Base-by-base conservation (phyloP, 106 monocot genomes). In the Allium sativum region DNA sequence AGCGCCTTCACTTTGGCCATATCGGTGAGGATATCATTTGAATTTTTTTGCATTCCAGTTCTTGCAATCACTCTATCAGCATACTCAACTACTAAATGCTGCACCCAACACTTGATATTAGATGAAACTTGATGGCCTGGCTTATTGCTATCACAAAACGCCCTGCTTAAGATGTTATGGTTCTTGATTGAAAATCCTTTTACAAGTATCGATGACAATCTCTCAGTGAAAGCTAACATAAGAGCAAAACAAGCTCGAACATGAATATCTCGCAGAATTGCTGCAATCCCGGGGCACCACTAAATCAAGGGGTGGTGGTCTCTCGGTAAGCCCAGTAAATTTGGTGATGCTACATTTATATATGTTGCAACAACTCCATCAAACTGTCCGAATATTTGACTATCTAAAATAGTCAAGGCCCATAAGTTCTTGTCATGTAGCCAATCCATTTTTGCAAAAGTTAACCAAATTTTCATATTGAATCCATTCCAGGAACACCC, bases 41-140 rank as follows among this genome's bases (percentile, higher is more conserved):
- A 81, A 58, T 48, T 81, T 68, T 93, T 88, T 21, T 58, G 59
- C 10, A 82, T 69, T 16, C 92, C 83, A 31, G 62, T 77, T 68
- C 58, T 68, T 45, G 70, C 10, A 52, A 93, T 84, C 59, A 87
- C 51, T 16, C 47, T 59, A 21, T 69, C 58, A 40, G 92, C 92
- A 87, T 87, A 93, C 64, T 93, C 84, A 45, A 79, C 62, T 64
- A 84, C 88, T 45, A 87, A 93, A 72, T 87, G 87, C 59, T 87
- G 72, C 41, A 87, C 81, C 92, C 92, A 93, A 72, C 69, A 69
- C 65, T 84, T 80, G 18, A 79, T 55, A 55, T 62, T 75, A 61
- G 62, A 45, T 59, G 80, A 53, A 55, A 62, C 42, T 55, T 0
- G 12, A 60, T 81, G 87, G 0, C 81, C 78, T 56, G 87, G 92